phyloP scores from a whole-genome alignment of 306 rosid species.

The Trifolium fragiferum region DNA sequence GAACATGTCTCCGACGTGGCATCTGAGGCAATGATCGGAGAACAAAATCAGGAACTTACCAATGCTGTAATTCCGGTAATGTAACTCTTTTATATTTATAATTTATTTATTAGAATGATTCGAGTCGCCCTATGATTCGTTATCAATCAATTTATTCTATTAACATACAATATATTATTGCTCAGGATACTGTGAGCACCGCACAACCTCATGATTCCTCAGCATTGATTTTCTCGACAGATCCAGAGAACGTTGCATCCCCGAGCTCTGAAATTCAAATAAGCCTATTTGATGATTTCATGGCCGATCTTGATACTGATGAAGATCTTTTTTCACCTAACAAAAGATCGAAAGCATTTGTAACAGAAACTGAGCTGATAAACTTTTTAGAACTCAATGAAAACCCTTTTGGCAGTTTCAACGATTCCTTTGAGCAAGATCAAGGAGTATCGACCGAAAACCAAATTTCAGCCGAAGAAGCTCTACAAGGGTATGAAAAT shows the following conservation, averaged over 20 bases:
- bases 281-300: neutral
- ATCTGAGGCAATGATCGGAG: neutral
- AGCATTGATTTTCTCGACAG: neutral
- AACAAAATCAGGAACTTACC: neutral
- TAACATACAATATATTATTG: neutral
- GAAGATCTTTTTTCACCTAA: neutral
- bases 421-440: neutral
- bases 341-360: neutral
- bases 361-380: neutral
- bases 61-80: neutral
- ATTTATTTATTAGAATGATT: neutral
- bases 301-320: neutral
- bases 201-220: neutral
- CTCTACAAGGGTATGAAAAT: neutral
- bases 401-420: neutral
- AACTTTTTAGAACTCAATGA: neutral
- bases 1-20: neutral
- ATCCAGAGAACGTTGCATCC: neutral
- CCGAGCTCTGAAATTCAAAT: neutral
- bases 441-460: neutral
- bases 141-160: too few species aligned
- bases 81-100: neutral
- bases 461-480: neutral
- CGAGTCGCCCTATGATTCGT: too few species aligned
- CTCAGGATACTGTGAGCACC: neutral